phyloP scores from a whole-genome alignment of 1,284 basidiomycete species.

The Limonomyces culmigenus region DNA sequence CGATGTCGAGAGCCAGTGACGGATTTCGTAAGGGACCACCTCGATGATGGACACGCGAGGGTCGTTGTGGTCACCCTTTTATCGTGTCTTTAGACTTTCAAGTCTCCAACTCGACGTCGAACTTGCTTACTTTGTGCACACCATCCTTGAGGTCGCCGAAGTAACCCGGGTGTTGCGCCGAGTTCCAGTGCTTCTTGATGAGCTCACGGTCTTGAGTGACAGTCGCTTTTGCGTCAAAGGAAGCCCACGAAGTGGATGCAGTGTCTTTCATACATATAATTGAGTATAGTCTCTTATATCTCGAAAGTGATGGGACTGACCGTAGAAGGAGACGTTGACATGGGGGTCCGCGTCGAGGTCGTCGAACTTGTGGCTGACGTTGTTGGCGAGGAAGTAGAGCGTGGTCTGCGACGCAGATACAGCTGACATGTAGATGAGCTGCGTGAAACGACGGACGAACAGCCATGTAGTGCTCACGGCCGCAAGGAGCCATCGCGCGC shows the following conservation, averaged over 20 bases:
- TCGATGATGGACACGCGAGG: slow-evolving; percentile 73
- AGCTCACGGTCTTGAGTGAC: slow-evolving; percentile 44
- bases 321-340: slow-evolving; percentile 43
- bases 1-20: slow-evolving; percentile 52
- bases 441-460: too few species aligned
- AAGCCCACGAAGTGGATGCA: slow-evolving; percentile 69
- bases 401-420: slow-evolving; percentile 27
- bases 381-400: slow-evolving; percentile 66
- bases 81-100: slow-evolving; percentile 78
- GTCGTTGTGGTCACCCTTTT: slow-evolving; percentile 65
- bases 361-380: slow-evolving; percentile 57
- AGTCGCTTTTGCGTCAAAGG: slow-evolving; percentile 62
- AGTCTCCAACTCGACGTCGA: slow-evolving; percentile 82
- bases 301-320: too few species aligned
- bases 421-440: too few species aligned
- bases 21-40: slow-evolving; percentile 67
- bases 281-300: too few species aligned
- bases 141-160: slow-evolving; percentile 1
- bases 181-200: slow-evolving; percentile 57
- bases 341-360: slow-evolving; percentile 63
- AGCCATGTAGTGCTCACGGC: slow-evolving; percentile 26
- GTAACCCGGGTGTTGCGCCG: slow-evolving; percentile 22
- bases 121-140: too few species aligned
- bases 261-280: too few species aligned
- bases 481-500: slow-evolving; percentile 65